phyloP scores from a whole-genome alignment of 2,329 filamentous ascomycete genomes.

The Aspergillus ochraceoroseus region DNA sequence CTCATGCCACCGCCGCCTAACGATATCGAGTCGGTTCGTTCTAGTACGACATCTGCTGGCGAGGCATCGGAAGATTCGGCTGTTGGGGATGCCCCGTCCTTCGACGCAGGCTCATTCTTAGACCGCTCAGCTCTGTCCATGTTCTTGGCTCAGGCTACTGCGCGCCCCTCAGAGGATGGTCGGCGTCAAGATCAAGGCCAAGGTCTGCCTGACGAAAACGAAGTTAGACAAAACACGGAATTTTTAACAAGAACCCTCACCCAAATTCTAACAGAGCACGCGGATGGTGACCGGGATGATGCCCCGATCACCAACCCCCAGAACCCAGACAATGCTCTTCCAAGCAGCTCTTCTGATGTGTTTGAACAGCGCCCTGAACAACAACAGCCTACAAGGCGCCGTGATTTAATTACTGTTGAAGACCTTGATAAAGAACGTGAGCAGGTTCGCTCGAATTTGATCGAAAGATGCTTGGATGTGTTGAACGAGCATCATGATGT shows the following conservation, averaged over 20 bases:
- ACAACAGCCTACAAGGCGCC: constrained; percentile 28
- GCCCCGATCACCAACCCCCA: constrained; percentile 22
- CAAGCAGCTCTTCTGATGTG: constrained; percentile 19
- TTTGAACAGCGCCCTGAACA: constrained; percentile 23
- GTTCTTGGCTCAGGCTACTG: constrained; percentile 32
- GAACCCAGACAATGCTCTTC: constrained; percentile 14
- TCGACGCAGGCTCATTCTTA: constrained; percentile 23
- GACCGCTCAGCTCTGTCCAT: constrained; percentile 34
- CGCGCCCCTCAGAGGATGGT: constrained; percentile 24
- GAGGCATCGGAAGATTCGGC: constrained; percentile 31
- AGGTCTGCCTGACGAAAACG: constrained; percentile 27
- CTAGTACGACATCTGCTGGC: constrained; percentile 27
- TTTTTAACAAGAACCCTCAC: constrained; percentile 43
- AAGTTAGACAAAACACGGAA: constrained; percentile 33
- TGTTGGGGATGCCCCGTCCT: constrained; percentile 26
- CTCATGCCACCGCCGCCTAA: constrained; percentile 63
- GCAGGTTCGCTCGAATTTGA: constrained; percentile 68
- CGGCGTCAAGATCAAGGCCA: constrained; percentile 22
- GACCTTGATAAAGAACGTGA: constrained; percentile 72
- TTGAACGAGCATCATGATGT: constrained; percentile 81
- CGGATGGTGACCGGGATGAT: constrained; percentile 24
- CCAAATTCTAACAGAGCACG: constrained; percentile 37
- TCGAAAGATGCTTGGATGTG: constrained; percentile 85
- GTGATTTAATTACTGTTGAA: constrained; percentile 57
- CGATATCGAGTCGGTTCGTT: constrained; percentile 45